Evolutionary conservation across 495 filamentous ascomycete genomes (phyloP).

Genomic region (Copromyces sp.): DNA sequence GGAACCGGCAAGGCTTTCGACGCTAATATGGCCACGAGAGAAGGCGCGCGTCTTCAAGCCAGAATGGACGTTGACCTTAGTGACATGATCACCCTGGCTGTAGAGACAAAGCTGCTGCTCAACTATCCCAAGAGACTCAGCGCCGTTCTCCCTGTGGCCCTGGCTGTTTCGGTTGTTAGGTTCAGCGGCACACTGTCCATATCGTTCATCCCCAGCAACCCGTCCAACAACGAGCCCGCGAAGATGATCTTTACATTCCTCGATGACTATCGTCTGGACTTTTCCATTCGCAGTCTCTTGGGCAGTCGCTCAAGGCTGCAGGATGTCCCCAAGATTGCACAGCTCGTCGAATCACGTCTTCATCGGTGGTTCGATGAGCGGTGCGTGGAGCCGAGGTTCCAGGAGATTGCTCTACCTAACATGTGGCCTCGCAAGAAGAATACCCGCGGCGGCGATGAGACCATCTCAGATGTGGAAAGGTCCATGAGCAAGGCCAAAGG

Average conservation of each 20-base stretch:
- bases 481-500: slow-evolving; percentile 35
- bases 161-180: slow-evolving; percentile 82
- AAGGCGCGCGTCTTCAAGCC: slow-evolving; percentile 70
- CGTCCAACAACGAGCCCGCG: slow-evolving; percentile 48
- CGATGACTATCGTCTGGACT: slow-evolving; percentile 89
- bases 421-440: slow-evolving; percentile 88
- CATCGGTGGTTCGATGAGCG: slow-evolving; percentile 97
- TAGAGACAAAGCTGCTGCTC: slow-evolving; percentile 87
- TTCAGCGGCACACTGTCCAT: slow-evolving; percentile 93
- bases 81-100: slow-evolving; percentile 85
- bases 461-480: slow-evolving; percentile 29
- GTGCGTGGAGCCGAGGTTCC: slow-evolving; percentile 88
- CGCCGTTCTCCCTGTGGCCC: slow-evolving; percentile 84
- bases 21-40: slow-evolving; percentile 39
- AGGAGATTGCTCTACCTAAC: slow-evolving; percentile 87
- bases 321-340: slow-evolving; percentile 95
- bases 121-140: slow-evolving; percentile 87
- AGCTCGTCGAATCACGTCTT: slow-evolving; percentile 80
- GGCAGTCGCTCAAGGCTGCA: slow-evolving; percentile 82
- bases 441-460: slow-evolving; percentile 54
- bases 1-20: slow-evolving; percentile 38
- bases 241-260: slow-evolving; percentile 91
- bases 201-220: slow-evolving; percentile 68
- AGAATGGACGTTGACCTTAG: slow-evolving; percentile 94
- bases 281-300: slow-evolving; percentile 83